Base-by-base conservation (phyloP, 2,329 filamentous ascomycete genomes). In the Clarireedia hainanense region DNA sequence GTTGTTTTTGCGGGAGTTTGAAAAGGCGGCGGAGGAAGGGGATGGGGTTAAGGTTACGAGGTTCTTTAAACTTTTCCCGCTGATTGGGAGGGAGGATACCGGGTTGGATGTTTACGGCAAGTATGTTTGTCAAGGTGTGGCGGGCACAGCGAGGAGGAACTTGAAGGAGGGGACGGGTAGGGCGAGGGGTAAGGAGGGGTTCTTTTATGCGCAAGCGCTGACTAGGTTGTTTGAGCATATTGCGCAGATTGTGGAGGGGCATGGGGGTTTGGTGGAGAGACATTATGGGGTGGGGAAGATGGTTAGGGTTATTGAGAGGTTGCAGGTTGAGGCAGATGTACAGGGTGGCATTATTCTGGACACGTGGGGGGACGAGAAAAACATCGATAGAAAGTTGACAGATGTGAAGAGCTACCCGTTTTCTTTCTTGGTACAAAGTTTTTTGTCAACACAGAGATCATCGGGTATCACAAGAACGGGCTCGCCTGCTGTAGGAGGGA, bases 381-480 rank as follows among this genome's bases (percentile, higher is more conserved):
- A 77, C 58, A 83, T 99, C 48, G 88, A 92, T 67, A 83, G 92
- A 64, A 89, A 87, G 67, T 76, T 99, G 59, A 97, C 89, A 2
- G 94, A 99, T 67, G 89, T 96, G 71, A 97, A 95, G 74, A 96
- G 91, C 55, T 99, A 99, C 68, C 91, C 94, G 0, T 99, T 96
- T 70, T 96, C 91, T 0, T 99, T 99, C 68, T 75, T 99, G 46
- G 91, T 97, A 0, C 91, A 96, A 72, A 96, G 91, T 73, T 96
- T 96, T 69, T 70, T 96, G 47, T 84, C 89, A 0, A 76, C 80
- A 30, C 86, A 89, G 57, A 85, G 85, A 58, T 76, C 73, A 6
- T 71, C 77, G 42, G 82, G 81, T 1, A 84, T 84, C 2, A 80
- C 86, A 2, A 81, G 89, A 46, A 82, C 89, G 39, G 85, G 80